Evolutionary conservation across 2,329 filamentous ascomycete species (phyloP), one percentile per base, ranked within the genome.

Genomic region (Nemania sp.): DNA sequence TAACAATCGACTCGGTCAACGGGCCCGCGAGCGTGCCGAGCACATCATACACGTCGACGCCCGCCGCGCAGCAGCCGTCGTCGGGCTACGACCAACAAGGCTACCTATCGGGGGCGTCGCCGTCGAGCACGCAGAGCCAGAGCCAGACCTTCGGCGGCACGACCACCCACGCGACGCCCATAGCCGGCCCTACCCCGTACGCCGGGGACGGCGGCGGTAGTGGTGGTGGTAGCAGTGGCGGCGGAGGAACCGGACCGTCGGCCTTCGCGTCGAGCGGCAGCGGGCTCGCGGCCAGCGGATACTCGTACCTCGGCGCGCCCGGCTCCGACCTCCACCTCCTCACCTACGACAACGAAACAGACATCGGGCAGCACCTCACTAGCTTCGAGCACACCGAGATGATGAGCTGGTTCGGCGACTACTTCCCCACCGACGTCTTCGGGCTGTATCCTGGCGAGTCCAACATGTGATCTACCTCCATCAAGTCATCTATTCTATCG

Each of bases 71-170:
- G 29, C 73, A 80, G 29, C 73, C 76, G 1, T 75, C 76, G 1
- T 75, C 76, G 1, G 69, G 69, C 1, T 83, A 78, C 59, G 81
- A 83, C 2, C 69, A 75, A 1, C 78, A 78, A 20, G 72, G 71
- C 12, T 72, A 73, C 29, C 72, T 72, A 7, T 45, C 68, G 1
- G 72, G 73, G 47, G 72, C 73, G 3, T 83, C 81, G 0, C 77
- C 81, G 0, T 71, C 78, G 0, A 78, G 73, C 63, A 75, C 75
- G 2, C 72, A 80, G 62, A 73, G 73, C 7, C 72, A 80, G 62
- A 73, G 73, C 7, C 59, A 81, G 7, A 63, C 64, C 2, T 59
- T 62, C 18, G 56, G 53, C 4, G 54, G 47, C 18, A 54, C 39
- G 15, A 47, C 47, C 40, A 25, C 4, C 42, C 32, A 18, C 20